Evolutionary conservation across 2,329 filamentous ascomycete species (phyloP).

Genomic region (Talaromyces atroroseus): DNA sequence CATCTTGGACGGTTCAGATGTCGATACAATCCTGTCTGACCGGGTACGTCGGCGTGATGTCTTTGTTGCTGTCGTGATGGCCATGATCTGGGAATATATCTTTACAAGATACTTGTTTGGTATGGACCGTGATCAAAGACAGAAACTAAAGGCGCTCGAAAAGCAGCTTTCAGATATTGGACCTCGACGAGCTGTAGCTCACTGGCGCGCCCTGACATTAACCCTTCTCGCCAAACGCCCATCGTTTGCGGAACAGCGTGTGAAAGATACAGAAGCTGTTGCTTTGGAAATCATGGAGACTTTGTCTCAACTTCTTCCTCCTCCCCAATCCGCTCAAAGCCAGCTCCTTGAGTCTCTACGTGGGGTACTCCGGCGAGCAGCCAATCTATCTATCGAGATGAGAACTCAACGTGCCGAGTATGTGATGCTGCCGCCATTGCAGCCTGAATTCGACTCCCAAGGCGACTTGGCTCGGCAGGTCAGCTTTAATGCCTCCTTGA

Average conservation of each 20-base stretch:
- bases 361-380: constrained; percentile 81
- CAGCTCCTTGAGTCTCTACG: constrained; percentile 80
- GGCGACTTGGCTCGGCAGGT: constrained; percentile 86
- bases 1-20: constrained; percentile 88
- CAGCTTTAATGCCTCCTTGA: constrained; percentile 83
- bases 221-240: constrained; percentile 77
- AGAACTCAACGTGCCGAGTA: constrained; percentile 94
- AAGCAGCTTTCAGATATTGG: constrained; percentile 87
- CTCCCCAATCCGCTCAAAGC: constrained; percentile 70
- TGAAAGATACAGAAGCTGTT: constrained; percentile 91
- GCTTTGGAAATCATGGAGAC: constrained; percentile 84
- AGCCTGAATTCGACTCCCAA: constrained; percentile 90
- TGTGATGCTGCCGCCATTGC: constrained; percentile 93
- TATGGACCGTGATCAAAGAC: constrained; percentile 95
- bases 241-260: constrained; percentile 74
- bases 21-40: constrained; percentile 80
- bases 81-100: constrained; percentile 98
- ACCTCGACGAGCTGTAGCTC: constrained; percentile 79
- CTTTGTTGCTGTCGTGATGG: constrained; percentile 99
- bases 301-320: constrained; percentile 76
- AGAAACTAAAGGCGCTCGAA: constrained; percentile 94
- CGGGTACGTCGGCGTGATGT: constrained; percentile 84
- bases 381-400: constrained; percentile 92
- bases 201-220: constrained; percentile 93
- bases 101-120: constrained; percentile 97